These are phyloP conservation scores for Linum trigynum DNA, from an alignment of 345 rosid genomes.

Conservation along the genomic window DNA sequence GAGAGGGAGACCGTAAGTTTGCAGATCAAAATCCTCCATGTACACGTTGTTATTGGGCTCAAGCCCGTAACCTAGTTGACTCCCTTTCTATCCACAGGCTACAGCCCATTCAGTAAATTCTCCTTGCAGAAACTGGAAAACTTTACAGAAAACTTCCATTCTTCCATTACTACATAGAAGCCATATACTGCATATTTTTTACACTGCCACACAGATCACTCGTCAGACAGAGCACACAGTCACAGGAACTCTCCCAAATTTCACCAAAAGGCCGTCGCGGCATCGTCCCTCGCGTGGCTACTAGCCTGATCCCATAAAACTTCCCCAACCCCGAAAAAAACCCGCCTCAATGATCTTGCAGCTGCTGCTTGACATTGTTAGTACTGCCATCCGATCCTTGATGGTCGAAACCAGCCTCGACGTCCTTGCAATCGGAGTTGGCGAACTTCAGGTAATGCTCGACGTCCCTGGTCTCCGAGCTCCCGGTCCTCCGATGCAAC, in stretches of 20 bases:
- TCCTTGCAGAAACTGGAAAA: no score
- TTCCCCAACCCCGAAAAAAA: neutral
- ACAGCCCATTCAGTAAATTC: no score
- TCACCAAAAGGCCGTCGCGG: neutral
- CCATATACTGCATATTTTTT: neutral
- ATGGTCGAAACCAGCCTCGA: neutral
- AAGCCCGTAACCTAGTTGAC: no score
- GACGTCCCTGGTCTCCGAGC: conserved; percentile 33
- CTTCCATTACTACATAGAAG: no score
- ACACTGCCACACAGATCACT: neutral
- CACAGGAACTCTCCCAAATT: neutral
- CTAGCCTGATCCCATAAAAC: no score
- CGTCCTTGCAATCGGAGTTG: neutral
- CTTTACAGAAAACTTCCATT: no score
- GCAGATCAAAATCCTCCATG: no score
- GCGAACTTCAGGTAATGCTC: conserved; percentile 17
- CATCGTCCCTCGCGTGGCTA: neutral
- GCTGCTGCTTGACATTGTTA: neutral
- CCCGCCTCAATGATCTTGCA: neutral
- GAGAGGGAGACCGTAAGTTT: no score
- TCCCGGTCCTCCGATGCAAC: conserved; percentile 37
- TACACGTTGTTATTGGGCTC: no score
- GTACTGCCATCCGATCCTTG: neutral
- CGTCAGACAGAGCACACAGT: neutral
- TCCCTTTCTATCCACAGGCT: no score